Evolutionary conservation across 768 basidiomycete species (phyloP).

Genomic region (Coprinellus micaceus): DNA sequence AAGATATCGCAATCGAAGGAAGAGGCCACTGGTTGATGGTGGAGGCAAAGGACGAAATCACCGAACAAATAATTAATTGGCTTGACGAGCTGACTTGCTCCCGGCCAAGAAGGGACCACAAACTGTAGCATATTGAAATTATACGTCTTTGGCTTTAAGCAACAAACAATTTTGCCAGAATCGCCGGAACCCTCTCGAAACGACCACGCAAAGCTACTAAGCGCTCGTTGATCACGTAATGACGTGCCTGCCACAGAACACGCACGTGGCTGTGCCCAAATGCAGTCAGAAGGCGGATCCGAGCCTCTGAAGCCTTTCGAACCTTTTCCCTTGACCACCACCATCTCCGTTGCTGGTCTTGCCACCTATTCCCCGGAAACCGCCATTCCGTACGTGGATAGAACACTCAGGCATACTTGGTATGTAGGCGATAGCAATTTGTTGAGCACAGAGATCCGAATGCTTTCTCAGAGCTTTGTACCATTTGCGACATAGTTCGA

Average conservation of each 20-base stretch:
- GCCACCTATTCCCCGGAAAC: not conserved
- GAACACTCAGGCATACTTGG: not conserved
- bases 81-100: slow-evolving; percentile 31
- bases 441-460: not conserved
- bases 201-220: no score
- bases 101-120: slow-evolving; percentile 11
- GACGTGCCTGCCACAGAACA: no score
- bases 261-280: not conserved
- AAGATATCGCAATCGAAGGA: slow-evolving; percentile 50
- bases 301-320: not conserved
- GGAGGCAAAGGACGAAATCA: slow-evolving; percentile 55
- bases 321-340: slow-evolving; percentile 11
- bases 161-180: no score
- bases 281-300: not conserved
- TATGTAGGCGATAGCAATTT: not conserved
- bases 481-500: not conserved
- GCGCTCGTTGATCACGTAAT: no score
- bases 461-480: not conserved
- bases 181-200: no score
- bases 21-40: slow-evolving; percentile 70
- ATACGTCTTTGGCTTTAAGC: no score
- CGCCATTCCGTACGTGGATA: not conserved
- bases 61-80: slow-evolving; percentile 46
- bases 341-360: slow-evolving; percentile 6
- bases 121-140: slow-evolving; percentile 5